These are phyloP conservation scores for Coemansia sp. DNA, from an alignment of 192 early-diverging fungal genomes.

Conservation along the genomic window DNA sequence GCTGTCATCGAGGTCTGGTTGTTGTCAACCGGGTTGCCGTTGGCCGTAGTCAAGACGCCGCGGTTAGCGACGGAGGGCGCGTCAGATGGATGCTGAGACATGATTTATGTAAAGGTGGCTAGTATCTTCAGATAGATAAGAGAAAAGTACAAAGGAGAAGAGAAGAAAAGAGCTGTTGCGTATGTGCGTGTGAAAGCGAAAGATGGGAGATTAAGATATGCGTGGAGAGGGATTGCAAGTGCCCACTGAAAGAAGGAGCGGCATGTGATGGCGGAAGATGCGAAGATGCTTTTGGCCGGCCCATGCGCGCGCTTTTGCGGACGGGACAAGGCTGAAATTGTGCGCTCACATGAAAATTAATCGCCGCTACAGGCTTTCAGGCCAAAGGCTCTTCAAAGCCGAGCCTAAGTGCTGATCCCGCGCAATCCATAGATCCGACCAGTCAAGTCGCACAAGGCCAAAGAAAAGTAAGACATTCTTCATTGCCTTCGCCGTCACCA, in stretches of 20 bases:
- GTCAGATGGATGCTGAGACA: conserved; percentile 43
- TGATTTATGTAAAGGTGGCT: background rate
- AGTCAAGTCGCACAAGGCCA: background rate
- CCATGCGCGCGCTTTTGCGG: background rate
- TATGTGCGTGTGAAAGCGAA: background rate
- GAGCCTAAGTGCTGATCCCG: background rate
- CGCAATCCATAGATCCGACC: background rate
- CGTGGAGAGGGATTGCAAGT: conserved; percentile 6
- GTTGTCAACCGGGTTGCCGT: conserved; percentile 73
- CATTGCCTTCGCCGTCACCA: background rate
- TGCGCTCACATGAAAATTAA: conserved; percentile 21
- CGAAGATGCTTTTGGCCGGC: background rate
- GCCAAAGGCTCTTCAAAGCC: no score
- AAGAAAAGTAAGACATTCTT: background rate
- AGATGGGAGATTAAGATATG: background rate
- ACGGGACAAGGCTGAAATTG: background rate
- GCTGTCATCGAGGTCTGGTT: conserved; percentile 74
- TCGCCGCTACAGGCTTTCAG: background rate
- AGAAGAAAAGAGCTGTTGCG: background rate
- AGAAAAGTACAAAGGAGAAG: conserved; percentile 10
- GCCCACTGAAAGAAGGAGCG: background rate
- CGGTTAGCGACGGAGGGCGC: conserved; percentile 45
- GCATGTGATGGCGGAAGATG: conserved; percentile 14
- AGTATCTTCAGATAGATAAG: background rate
- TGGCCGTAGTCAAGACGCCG: conserved; percentile 58